A percentile compares a stretch with the other conserved stretches of the same genome.
Conservation (phyloP, 208 protist species). For the Trypanosoma brucei region DNA sequence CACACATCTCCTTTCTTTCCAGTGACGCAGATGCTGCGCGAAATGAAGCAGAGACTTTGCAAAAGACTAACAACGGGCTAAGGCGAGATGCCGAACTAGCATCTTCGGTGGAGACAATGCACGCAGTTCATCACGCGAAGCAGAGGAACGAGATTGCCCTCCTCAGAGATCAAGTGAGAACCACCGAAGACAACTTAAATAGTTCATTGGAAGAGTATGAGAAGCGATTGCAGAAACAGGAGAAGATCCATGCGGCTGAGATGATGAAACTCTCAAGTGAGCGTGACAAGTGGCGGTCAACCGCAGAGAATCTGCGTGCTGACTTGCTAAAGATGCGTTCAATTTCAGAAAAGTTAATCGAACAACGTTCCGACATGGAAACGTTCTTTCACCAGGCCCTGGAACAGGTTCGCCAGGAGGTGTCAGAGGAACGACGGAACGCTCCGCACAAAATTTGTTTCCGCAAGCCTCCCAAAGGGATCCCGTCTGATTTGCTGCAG, state of each 20-base stretch:
- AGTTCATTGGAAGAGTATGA: constrained; percentile 57
- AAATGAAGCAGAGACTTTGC: constrained; percentile 19
- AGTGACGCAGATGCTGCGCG: constrained; percentile 33
- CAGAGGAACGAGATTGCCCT: constrained; percentile 34
- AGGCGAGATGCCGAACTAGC: constrained; percentile 44
- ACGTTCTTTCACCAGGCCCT: constrained; percentile 84
- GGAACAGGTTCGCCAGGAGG: constrained; percentile 54
- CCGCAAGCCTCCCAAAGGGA: constrained; percentile 17
- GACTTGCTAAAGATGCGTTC: constrained; percentile 66
- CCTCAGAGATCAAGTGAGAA: constrained; percentile 23
- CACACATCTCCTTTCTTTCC: constrained; percentile 62
- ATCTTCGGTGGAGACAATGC: constrained; percentile 31
- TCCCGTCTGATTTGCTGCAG: constrained; percentile 30
- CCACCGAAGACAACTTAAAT: constrained; percentile 55
- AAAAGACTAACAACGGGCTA: constrained; percentile 40
- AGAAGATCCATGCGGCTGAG: constrained; percentile 24
- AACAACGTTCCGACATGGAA: constrained; percentile 77
- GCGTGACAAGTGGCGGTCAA: constrained; percentile 50
- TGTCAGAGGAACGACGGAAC: constrained; percentile 53
- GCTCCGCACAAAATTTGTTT: neutral
- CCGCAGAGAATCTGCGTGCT: constrained; percentile 34
- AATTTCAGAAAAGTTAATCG: constrained; percentile 48
- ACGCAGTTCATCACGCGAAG: constrained; percentile 36
- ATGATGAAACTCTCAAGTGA: constrained; percentile 36
- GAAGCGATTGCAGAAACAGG: constrained; percentile 27